A percentile compares a stretch with the other conserved stretches of the same genome.
phyloP scores from a whole-genome alignment of 768 basidiomycete genomes.

The Psilocybe subaeruginosa region DNA sequence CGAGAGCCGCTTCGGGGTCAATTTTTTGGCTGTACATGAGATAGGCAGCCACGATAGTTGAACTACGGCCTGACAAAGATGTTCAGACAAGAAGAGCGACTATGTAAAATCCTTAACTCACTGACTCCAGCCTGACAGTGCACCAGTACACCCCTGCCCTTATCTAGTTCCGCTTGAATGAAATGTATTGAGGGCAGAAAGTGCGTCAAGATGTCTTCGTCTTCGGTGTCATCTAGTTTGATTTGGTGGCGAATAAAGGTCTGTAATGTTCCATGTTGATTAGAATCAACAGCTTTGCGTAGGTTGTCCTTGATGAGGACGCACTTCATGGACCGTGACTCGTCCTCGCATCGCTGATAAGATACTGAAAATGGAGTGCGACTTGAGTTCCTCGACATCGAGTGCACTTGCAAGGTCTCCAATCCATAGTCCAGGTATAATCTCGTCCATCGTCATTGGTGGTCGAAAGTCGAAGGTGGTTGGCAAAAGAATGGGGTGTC shows the following conservation, averaged over 20 bases:
- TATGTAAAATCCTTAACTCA: constrained; percentile 36
- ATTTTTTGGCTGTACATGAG: constrained; percentile 75
- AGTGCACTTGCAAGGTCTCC: constrained; percentile 77
- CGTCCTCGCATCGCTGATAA: constrained; percentile 74
- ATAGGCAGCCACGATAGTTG: constrained; percentile 86
- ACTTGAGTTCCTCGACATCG: constrained; percentile 60
- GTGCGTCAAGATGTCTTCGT: constrained; percentile 79
- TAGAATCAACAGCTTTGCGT: constrained; percentile 56
- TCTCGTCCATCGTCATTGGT: constrained; percentile 63
- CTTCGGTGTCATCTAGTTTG: constrained; percentile 73
- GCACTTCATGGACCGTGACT: constrained; percentile 66
- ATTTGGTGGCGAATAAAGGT: constrained; percentile 82
- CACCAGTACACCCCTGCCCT: constrained; percentile 77
- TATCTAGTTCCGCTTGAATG: constrained; percentile 78
- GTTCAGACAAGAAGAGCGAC: not conserved
- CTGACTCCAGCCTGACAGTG: constrained; percentile 93
- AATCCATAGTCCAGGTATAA: constrained; percentile 83
- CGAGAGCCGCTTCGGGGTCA: constrained; percentile 64
- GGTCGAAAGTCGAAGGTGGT: not conserved
- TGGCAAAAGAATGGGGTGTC: not conserved
- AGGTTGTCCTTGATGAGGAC: constrained; percentile 13
- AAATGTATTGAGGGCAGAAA: constrained; percentile 81
- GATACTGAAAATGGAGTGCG: constrained; percentile 77
- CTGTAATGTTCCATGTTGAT: constrained; percentile 38
- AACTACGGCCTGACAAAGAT: constrained; percentile 67